phyloP scores from a whole-genome alignment of 768 basidiomycete genomes.

The Terana coerulea region DNA sequence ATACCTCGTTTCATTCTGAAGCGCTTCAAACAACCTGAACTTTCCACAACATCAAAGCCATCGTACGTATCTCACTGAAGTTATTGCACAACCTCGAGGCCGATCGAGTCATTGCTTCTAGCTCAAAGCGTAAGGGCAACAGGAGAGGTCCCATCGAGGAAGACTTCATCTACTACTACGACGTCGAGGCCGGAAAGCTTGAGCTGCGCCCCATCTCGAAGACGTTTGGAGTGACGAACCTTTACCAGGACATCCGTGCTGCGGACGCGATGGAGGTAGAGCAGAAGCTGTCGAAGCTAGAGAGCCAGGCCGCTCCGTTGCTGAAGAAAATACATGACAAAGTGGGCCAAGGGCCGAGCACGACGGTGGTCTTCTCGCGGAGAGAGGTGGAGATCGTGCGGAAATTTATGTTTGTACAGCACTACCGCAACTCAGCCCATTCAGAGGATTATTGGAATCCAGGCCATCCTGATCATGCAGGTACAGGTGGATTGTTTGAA shows the following conservation, averaged over 20 bases:
- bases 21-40: background rate
- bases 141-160: too few relatives aligned
- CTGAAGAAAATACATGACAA: background rate
- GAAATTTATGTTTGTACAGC: background rate
- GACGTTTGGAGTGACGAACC: background rate
- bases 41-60: background rate
- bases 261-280: background rate
- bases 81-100: background rate
- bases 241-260: background rate
- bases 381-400: background rate
- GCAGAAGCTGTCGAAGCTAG: background rate
- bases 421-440: background rate
- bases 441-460: background rate
- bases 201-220: background rate
- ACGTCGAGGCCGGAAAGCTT: background rate
- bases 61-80: background rate
- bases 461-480: background rate
- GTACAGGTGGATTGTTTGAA: background rate
- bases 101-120: background rate
- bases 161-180: conserved; percentile 1
- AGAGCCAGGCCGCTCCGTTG: background rate
- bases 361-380: background rate
- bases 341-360: background rate
- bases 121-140: background rate
- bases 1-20: conserved; percentile 1